phyloP scores from a whole-genome alignment of 2,329 filamentous ascomycete species.

The Venturia effusa region DNA sequence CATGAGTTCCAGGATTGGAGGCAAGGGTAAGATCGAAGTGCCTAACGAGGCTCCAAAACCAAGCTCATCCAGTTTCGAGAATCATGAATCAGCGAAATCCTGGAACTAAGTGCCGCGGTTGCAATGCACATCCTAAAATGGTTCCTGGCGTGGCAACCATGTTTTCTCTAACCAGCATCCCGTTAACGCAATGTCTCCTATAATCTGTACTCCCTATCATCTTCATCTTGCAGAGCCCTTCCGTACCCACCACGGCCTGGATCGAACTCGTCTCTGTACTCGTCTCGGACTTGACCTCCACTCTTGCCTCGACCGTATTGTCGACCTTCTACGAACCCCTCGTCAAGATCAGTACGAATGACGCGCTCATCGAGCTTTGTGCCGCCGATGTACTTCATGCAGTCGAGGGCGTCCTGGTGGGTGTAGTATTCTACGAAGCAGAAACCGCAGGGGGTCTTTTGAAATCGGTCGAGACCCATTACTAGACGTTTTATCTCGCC shows the following conservation, averaged over 20 bases:
- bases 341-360: constrained; percentile 89
- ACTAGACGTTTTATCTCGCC: constrained; percentile 96
- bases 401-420: constrained; percentile 92
- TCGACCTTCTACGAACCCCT: constrained; percentile 88
- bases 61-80: neutral
- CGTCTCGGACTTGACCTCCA: constrained; percentile 91
- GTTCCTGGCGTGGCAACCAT: neutral
- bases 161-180: neutral
- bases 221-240: constrained; percentile 27
- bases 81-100: neutral
- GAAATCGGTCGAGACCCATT: constrained; percentile 94
- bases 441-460: constrained; percentile 97
- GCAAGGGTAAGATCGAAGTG: neutral
- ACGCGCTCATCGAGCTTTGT: constrained; percentile 97
- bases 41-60: neutral
- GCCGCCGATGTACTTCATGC: constrained; percentile 96
- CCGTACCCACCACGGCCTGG: constrained; percentile 87
- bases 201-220: constrained; percentile 4
- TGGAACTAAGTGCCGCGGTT: neutral
- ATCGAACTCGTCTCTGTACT: constrained; percentile 95
- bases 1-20: neutral
- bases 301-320: constrained; percentile 93
- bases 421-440: constrained; percentile 99
- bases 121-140: neutral
- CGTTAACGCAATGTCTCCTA: neutral